phyloP scores from a whole-genome alignment of 2,329 filamentous ascomycete genomes.

The Podosphaera xanthii region DNA sequence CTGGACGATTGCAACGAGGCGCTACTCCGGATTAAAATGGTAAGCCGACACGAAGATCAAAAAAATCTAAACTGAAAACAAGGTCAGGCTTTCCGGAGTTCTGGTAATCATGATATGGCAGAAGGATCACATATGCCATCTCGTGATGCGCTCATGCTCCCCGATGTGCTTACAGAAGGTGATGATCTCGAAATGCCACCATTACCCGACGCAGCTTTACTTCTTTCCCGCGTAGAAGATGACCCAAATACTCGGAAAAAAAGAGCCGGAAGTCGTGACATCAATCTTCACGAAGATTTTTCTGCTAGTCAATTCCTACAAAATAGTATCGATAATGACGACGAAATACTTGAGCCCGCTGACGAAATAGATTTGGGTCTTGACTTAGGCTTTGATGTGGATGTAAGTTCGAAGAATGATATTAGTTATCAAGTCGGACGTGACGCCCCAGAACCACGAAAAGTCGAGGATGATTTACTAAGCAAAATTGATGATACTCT shows the following conservation, averaged over 20 bases:
- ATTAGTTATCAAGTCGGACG: constrained; percentile 71
- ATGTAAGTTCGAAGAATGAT: constrained; percentile 22
- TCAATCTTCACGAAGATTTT: constrained; percentile 45
- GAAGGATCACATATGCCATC: constrained; percentile 58
- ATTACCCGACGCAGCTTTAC: constrained; percentile 67
- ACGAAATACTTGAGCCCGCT: constrained; percentile 26
- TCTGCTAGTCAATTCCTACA: constrained; percentile 64
- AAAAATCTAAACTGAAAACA: constrained; percentile 16
- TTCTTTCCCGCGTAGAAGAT: constrained; percentile 53
- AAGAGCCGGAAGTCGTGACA: constrained; percentile 36
- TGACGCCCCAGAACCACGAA: constrained; percentile 48
- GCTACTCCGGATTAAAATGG: constrained; percentile 96
- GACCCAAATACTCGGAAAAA: constrained; percentile 32
- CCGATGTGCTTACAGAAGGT: constrained; percentile 79
- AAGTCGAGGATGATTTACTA: constrained; percentile 47
- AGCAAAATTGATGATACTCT: constrained; percentile 34
- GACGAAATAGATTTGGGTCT: constrained; percentile 51
- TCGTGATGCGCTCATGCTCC: constrained; percentile 67
- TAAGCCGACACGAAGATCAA: constrained; percentile 23
- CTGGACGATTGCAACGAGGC: constrained; percentile 96
- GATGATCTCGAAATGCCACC: constrained; percentile 59
- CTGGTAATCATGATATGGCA: constrained; percentile 88
- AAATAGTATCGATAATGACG: constrained; percentile 31
- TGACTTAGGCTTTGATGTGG: constrained; percentile 42
- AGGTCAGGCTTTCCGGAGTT: constrained; percentile 68